Conservation (phyloP, 176 grass and related monocot species). For the Oryza rufipogon region DNA sequence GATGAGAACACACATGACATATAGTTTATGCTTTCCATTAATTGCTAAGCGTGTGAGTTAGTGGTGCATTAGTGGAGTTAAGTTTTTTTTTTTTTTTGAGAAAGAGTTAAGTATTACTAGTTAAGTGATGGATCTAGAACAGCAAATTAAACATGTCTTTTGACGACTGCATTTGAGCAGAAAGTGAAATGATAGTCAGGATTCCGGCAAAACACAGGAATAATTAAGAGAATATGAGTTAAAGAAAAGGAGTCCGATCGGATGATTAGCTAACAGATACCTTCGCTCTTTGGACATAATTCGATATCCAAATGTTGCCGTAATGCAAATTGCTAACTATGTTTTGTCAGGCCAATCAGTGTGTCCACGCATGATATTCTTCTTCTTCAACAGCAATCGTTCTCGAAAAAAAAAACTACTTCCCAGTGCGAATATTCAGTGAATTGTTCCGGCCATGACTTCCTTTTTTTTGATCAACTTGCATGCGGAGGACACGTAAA, state of each 20-base stretch:
- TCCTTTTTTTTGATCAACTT: neutral
- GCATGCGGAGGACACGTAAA: neutral
- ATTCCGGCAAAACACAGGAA: neutral
- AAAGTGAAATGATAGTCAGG: neutral
- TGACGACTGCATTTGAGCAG: neutral
- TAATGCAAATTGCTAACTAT: constrained; percentile 4
- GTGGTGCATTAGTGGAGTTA: constrained; percentile 21
- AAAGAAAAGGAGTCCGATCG: neutral
- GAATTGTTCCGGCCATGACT: neutral
- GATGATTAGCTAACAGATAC: constrained; percentile 19
- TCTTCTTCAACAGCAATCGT: neutral
- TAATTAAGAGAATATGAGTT: neutral
- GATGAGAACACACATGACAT: neutral
- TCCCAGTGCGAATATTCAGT: neutral
- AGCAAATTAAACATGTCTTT: neutral
- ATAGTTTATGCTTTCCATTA: neutral
- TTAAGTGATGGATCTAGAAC: constrained; percentile 4
- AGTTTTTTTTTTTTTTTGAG: neutral
- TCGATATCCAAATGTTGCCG: neutral
- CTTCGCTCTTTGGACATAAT: constrained; percentile 1
- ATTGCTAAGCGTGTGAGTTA: constrained; percentile 11
- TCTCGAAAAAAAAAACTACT: neutral
- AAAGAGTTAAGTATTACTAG: neutral
- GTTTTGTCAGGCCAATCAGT: constrained; percentile 11
- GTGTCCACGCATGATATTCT: neutral